Evolutionary conservation across 1,284 basidiomycete species (phyloP).

Genomic region (Malassezia pachydermatis): DNA sequence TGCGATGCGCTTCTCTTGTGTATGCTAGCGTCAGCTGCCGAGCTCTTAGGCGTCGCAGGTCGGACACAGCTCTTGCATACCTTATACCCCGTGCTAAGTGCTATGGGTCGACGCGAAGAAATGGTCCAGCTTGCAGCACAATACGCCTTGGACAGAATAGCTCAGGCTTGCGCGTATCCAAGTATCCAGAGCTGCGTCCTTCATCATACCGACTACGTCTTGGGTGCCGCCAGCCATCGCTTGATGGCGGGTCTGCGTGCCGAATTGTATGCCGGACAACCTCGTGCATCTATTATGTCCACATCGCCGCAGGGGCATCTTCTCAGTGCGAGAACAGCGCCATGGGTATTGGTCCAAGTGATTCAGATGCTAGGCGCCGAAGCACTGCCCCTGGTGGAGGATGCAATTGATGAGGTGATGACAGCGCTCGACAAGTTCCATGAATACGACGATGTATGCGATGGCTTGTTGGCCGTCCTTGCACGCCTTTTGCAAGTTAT

Average conservation of each 20-base stretch:
- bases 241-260: slow-evolving; percentile 25
- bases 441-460: slow-evolving; percentile 26
- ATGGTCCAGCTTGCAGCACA: slow-evolving; percentile 16
- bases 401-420: slow-evolving; percentile 44
- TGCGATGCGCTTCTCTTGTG: slow-evolving; percentile 20
- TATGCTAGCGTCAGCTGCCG: slow-evolving; percentile 22
- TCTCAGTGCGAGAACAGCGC: slow-evolving; percentile 33
- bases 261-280: slow-evolving; percentile 17
- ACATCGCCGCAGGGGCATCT: slow-evolving; percentile 5
- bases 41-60: slow-evolving; percentile 33
- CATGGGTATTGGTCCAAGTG: slow-evolving; percentile 44
- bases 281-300: not conserved
- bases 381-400: slow-evolving; percentile 38
- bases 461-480: slow-evolving; percentile 34
- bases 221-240: slow-evolving; percentile 37
- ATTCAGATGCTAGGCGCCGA: slow-evolving; percentile 38
- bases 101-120: slow-evolving; percentile 19
- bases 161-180: slow-evolving; percentile 33
- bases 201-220: slow-evolving; percentile 42
- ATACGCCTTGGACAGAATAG: slow-evolving; percentile 22
- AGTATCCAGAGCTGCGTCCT: slow-evolving; percentile 28
- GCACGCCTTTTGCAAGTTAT: slow-evolving; percentile 31
- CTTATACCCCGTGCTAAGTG: slow-evolving; percentile 36
- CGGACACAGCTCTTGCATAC: slow-evolving; percentile 24
- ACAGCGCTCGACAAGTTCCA: slow-evolving; percentile 45